Evolutionary conservation across 345 rosid genomes (phyloP), one percentile per base, ranked within the genome.

Genomic region (Excoecaria cochinchinensis): DNA sequence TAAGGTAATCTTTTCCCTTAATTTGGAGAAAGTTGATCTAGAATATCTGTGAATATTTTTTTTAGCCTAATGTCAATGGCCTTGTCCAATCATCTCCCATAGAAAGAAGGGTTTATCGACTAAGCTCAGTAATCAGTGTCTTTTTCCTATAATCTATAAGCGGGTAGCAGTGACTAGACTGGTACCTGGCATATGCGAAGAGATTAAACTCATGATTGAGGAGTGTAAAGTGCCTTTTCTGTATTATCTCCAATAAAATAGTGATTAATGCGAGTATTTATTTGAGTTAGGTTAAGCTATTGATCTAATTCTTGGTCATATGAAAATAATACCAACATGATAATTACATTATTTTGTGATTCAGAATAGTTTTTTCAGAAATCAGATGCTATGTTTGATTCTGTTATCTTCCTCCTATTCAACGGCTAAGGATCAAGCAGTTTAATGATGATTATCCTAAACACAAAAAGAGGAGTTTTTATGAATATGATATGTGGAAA

Each of bases 401-500:
- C 4, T 65, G 46, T 17, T 25, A 69, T 69, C 15, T 8, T 38
- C 61, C 19, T 52, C 25, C 65, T 36, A 58, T 58, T 21, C 8
- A n/a, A 70, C 47, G 3, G 47, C 47, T 3, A 44, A 44, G 47
- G 47, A 44, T 44, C 47, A 74, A 69, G 76, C 78, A 36, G 2
- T 76, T 77, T 56, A 75, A 52, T 50, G 53, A 17, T 53, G 64
- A 56, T 52, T 65, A 66, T 66, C 70, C 75, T 78, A 82, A 82
- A 25, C 69, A 70, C 47, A 94, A 90, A 74, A 91, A 85, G 85
- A 92, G 95, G 76, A 86, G 84, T 70, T 52, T 46, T 59, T 58
- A 42, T 25, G 77, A 75, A 25, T 58, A 69, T 70, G 88, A 83
- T 36, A 12, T 75, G 14, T 76, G 40, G 84, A 60, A 70, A 59